Evolutionary conservation across 179 eudicot species (phyloP).

Genomic region (Spergularia azorica): DNA sequence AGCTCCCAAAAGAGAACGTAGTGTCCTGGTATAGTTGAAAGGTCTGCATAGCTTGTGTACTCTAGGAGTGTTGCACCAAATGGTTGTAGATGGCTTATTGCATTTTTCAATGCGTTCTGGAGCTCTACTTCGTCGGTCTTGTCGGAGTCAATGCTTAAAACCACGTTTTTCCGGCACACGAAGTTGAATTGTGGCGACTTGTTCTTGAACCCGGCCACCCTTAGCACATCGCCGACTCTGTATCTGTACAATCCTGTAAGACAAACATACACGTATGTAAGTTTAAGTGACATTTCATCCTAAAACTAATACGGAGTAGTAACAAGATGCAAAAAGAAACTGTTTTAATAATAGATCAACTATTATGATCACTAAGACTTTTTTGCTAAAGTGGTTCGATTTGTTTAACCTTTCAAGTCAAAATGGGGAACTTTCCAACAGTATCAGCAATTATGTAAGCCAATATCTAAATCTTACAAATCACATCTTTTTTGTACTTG

Average conservation of each 20-base stretch:
- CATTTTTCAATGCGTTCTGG: slow-evolving; percentile 69
- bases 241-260: slow-evolving; percentile 71
- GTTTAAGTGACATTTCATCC: neutral
- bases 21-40: slow-evolving; percentile 69
- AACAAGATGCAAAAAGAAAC: neutral
- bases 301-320: too few species aligned
- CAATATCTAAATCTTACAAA: slow-evolving; percentile 7
- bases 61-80: slow-evolving; percentile 60
- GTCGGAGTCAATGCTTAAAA: slow-evolving; percentile 82
- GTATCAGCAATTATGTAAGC: neutral
- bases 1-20: slow-evolving; percentile 88
- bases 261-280: neutral
- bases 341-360: neutral
- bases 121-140: slow-evolving; percentile 93
- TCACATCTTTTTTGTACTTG: neutral
- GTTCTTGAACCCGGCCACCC: slow-evolving; percentile 90
- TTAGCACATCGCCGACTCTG: slow-evolving; percentile 78
- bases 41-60: slow-evolving; percentile 86
- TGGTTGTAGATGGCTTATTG: slow-evolving; percentile 54
- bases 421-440: neutral
- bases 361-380: too few species aligned
- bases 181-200: slow-evolving; percentile 90
- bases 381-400: neutral
- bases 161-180: slow-evolving; percentile 82
- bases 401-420: neutral